Evolutionary conservation across 2,329 filamentous ascomycete species (phyloP).

Genomic region (Ramichloridium luteum): DNA sequence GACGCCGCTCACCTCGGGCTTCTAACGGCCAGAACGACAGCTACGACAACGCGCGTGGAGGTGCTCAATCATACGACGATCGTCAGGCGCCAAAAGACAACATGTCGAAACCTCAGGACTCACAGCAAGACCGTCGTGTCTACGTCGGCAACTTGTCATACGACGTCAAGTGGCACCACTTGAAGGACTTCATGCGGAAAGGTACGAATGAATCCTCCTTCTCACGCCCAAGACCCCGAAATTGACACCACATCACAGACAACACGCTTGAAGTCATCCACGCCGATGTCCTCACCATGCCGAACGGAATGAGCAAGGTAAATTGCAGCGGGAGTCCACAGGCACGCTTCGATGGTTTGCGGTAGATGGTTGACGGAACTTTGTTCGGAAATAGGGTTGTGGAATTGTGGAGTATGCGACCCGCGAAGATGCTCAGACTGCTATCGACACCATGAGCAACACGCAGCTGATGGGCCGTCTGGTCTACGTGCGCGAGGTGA

Average conservation of each 20-base stretch:
- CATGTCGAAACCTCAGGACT: constrained; percentile 89
- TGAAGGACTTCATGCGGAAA: constrained; percentile 99
- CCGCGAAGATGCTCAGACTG: constrained; percentile 95
- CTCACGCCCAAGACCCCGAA: neutral
- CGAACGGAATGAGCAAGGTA: constrained; percentile 99
- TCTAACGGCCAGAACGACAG: constrained; percentile 56
- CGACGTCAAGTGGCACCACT: constrained; percentile 99
- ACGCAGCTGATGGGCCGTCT: constrained; percentile 51
- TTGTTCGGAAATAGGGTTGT: constrained; percentile 96
- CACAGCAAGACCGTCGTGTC: constrained; percentile 96
- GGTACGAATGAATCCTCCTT: constrained; percentile 58
- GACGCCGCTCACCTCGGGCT: constrained; percentile 61
- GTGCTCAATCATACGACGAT: constrained; percentile 64
- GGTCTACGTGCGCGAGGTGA: constrained; percentile 94
- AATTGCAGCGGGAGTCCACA: constrained; percentile 69
- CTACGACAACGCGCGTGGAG: constrained; percentile 28
- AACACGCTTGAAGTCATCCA: constrained; percentile 81
- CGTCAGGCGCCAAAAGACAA: constrained; percentile 77
- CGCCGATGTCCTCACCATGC: constrained; percentile 97
- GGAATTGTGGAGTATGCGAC: constrained; percentile 99
- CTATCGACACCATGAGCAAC: constrained; percentile 42
- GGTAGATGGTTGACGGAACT: constrained; percentile 96
- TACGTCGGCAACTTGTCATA: constrained; percentile 98
- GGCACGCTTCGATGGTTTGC: constrained; percentile 52
- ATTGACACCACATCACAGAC: constrained; percentile 44